Percentiles rank a stretch among this genome's conserved stretches.
Evolutionary conservation across 75 land plant species (phyloP).

Genomic region (Isoetes taiwanensis): DNA sequence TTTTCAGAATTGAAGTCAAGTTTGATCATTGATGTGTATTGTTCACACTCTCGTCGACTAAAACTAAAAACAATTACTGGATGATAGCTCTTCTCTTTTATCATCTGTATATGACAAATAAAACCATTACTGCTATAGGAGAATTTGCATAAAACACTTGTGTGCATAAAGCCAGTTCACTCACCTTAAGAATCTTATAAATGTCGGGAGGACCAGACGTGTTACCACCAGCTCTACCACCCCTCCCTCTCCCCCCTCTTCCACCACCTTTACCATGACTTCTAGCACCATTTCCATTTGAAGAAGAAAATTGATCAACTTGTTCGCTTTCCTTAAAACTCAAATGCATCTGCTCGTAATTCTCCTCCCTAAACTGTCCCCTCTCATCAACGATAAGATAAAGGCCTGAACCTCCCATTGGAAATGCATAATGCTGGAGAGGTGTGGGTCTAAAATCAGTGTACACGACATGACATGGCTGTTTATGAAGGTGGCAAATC

Average conservation of each 20-base stretch:
- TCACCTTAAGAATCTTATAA: constrained; percentile 46
- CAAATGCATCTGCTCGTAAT: constrained; percentile 36
- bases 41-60: constrained; percentile 48
- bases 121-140: background rate
- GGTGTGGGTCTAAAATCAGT: constrained; percentile 50
- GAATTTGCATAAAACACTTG: background rate
- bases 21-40: constrained; percentile 41
- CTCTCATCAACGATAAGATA: constrained; percentile 50
- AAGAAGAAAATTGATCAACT: constrained; percentile 13
- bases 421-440: constrained; percentile 38
- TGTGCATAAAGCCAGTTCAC: background rate
- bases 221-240: constrained; percentile 37
- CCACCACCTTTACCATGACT: constrained; percentile 25
- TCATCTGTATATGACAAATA: constrained; percentile 26
- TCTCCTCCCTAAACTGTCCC: constrained; percentile 44
- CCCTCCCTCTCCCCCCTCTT: constrained; percentile 20
- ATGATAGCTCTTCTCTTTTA: constrained; percentile 35
- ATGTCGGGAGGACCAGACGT: constrained; percentile 25
- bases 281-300: constrained; percentile 10
- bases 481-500: constrained; percentile 40
- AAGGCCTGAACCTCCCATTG: constrained; percentile 36
- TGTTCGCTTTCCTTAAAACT: constrained; percentile 28
- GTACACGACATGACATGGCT: constrained; percentile 53
- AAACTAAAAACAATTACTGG: constrained; percentile 52
- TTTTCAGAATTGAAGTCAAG: constrained; percentile 62